Conservation (phyloP, 2,329 filamentous ascomycete species). For the Talaromyces sp. region DNA sequence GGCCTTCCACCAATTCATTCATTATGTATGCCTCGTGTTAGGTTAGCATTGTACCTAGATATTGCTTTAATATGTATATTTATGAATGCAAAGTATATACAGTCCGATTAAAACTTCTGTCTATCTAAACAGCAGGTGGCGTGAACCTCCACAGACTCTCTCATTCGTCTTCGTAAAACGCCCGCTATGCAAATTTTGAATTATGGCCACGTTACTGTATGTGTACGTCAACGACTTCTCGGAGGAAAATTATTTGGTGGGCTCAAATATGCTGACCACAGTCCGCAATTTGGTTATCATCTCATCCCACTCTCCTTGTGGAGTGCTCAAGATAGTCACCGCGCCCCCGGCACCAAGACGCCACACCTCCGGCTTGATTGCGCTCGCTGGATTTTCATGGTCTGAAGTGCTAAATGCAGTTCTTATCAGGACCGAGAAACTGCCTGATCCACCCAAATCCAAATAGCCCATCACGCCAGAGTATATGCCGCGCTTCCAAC, state of each 20-base stretch:
- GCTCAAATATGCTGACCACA: constrained; percentile 40
- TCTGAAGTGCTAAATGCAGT: constrained; percentile 60
- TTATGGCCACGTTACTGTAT: no score
- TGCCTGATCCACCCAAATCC: constrained; percentile 76
- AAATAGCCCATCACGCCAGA: constrained; percentile 87
- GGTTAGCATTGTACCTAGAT: neutral
- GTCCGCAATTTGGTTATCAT: constrained; percentile 71
- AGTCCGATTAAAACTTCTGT: neutral
- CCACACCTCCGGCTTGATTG: constrained; percentile 53
- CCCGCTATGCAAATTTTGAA: constrained; percentile 8
- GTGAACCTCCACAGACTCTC: neutral
- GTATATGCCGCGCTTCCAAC: constrained; percentile 66
- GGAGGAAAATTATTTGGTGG: neutral
- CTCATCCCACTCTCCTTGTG: constrained; percentile 80
- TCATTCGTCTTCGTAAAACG: constrained; percentile 4
- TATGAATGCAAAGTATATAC: neutral
- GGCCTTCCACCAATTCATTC: neutral
- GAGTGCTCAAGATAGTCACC: constrained; percentile 77
- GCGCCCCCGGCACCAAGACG: constrained; percentile 85
- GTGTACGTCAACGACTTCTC: neutral
- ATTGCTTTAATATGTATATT: neutral
- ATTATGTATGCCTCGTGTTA: neutral
- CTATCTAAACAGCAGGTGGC: neutral
- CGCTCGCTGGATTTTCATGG: constrained; percentile 22
- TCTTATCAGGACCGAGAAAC: constrained; percentile 88